phyloP scores from a whole-genome alignment of 2,329 filamentous ascomycete genomes.

The Eutypella sp. region DNA sequence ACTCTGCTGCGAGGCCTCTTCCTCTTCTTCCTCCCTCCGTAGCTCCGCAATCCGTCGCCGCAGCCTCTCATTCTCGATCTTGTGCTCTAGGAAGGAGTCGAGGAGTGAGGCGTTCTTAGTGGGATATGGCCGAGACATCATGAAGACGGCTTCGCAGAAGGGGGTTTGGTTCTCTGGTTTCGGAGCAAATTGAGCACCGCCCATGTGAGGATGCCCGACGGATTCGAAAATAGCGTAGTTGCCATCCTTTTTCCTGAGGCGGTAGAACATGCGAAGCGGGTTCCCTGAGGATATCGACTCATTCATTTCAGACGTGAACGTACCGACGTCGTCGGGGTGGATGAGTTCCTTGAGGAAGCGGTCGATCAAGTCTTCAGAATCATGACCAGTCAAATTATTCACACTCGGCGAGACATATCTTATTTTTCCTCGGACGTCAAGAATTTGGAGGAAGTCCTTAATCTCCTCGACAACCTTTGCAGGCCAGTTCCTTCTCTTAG shows the following conservation, averaged over 20 bases:
- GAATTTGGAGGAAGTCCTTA: conserved; percentile 80
- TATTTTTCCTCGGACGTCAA: conserved; percentile 79
- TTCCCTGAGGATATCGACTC: conserved; percentile 82
- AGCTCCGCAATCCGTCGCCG: conserved; percentile 80
- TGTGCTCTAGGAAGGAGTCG: conserved; percentile 93
- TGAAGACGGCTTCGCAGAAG: conserved; percentile 85
- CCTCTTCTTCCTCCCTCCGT: conserved; percentile 78
- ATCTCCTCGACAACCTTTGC: conserved; percentile 86
- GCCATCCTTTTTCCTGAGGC: conserved; percentile 70
- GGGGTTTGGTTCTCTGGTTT: conserved; percentile 60
- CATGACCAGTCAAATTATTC: conserved; percentile 69
- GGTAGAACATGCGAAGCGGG: conserved; percentile 77
- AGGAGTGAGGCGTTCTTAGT: conserved; percentile 80
- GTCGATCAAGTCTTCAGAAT: conserved; percentile 64
- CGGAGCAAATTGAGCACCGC: conserved; percentile 59
- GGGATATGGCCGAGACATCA: conserved; percentile 87
- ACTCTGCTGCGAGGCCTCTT: conserved; percentile 61
- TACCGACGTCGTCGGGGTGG: conserved; percentile 76
- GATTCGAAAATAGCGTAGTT: conserved; percentile 79
- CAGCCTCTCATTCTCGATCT: conserved; percentile 89
- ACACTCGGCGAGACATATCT: conserved; percentile 81
- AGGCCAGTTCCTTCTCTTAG: conserved; percentile 70
- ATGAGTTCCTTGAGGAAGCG: conserved; percentile 76
- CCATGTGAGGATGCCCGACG: conserved; percentile 87
- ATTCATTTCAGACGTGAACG: conserved; percentile 84